These are phyloP conservation scores for Pseudocercospora musae DNA, from an alignment of 2,329 filamentous ascomycete species.

Conservation along the genomic window DNA sequence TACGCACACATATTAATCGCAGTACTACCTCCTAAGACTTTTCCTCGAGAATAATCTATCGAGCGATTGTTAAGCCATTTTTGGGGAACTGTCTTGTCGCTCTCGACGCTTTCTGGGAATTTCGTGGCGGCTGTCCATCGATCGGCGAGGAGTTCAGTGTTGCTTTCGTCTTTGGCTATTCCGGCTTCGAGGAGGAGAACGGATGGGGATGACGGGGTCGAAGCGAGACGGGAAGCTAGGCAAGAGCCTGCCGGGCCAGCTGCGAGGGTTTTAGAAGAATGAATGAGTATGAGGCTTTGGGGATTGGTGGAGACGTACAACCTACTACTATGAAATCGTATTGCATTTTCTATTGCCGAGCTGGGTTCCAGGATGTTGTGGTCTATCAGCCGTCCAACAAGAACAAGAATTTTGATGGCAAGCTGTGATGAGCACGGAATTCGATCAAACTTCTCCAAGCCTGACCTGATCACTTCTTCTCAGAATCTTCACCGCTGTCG, in stretches of 20 bases:
- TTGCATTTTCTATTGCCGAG: no score
- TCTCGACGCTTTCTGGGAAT: conserved; percentile 44
- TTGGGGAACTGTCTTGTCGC: conserved; percentile 46
- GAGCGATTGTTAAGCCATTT: conserved; percentile 31
- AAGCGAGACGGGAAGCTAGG: conserved; percentile 53
- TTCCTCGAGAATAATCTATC: conserved; percentile 44
- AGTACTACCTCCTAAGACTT: conserved; percentile 47
- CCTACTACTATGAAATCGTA: no score
- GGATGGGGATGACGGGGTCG: conserved; percentile 45
- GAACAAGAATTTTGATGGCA: no score
- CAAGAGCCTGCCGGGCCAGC: conserved; percentile 60
- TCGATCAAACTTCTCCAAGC: no score
- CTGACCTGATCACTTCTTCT: no score
- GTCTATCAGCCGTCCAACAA: no score
- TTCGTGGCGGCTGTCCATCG: not conserved
- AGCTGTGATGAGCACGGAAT: no score
- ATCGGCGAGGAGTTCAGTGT: conserved; percentile 42
- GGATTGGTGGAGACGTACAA: no score
- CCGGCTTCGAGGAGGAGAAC: conserved; percentile 64
- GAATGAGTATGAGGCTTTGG: no score
- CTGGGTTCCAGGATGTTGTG: no score
- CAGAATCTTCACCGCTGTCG: no score
- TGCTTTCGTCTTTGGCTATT: conserved; percentile 41
- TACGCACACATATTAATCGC: conserved; percentile 49
- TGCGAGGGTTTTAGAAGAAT: conserved; percentile 24